Base-by-base conservation (phyloP, 2,329 filamentous ascomycete species). In the Chaetoscypha palmicola region DNA sequence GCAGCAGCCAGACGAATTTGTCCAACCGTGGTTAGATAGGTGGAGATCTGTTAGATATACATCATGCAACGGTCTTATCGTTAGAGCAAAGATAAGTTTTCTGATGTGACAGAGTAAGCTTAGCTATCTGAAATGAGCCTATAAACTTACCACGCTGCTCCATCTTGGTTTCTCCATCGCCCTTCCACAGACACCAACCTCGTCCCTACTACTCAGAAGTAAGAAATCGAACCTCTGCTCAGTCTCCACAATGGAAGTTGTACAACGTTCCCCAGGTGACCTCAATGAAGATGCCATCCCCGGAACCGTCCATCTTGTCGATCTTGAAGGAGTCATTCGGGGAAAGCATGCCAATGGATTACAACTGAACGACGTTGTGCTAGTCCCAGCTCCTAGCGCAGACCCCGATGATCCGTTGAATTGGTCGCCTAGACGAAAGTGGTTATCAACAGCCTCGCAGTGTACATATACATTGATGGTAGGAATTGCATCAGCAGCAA, bases 401-500 rank as follows among this genome's bases (percentile, higher is more conserved):
- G 63, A 67, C 43, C 64, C 63, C 9, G 61, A 67, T 23, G 65
- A 67, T 47, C 65, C 64, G 1, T 47, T 68, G 14, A 68, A 68
- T 36, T 66, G 64, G 64, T 57, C 52, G 5, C 51, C 50, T 3
- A 48, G 49, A 3, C 60, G 65, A 8, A 67, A 67, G 46, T 41
- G 57, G 20, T 41, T 62, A 20, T 53, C 62, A 1, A 58, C 57
- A 5, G 46, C 48, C 22, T 55, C 24, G 11, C 47, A 58, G 24
- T 56, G 57, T 33, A 54, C 71, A n/a, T 74, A 73, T 51, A 68
- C 66, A 1, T 62, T 71, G 33, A 68, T 68, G 58, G 65, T 66
- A 11, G 72, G 71, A n/a, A 69, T 74, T 35, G 64, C 71, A 3
- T 63, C 63, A 16, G 66, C 71, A 1, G 64, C 68, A 7, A 67